phyloP scores from a whole-genome alignment of 495 filamentous ascomycete species.

The Cercophora sp. region DNA sequence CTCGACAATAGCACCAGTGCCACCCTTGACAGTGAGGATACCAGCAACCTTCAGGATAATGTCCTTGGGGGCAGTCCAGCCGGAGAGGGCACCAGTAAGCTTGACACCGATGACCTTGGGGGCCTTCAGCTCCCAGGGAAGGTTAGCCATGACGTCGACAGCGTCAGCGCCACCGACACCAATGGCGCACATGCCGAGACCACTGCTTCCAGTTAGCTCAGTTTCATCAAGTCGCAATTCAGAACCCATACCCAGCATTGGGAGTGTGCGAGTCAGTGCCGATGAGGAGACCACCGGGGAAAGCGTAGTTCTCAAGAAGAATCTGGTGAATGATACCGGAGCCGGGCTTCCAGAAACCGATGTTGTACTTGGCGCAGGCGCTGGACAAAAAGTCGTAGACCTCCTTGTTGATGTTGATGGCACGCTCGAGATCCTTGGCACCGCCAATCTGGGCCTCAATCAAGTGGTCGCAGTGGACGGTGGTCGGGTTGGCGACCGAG shows the following conservation, averaged over 20 bases:
- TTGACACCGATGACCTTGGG: conserved; percentile 96
- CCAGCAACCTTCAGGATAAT: conserved; percentile 98
- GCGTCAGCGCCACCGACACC: conserved; percentile 99
- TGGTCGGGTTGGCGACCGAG: conserved; percentile 88
- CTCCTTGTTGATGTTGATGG: conserved; percentile 95
- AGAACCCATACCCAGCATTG: too few relatives aligned
- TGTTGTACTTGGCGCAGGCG: conserved; percentile 98
- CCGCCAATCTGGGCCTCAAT: conserved; percentile 97
- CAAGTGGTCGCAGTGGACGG: conserved; percentile 98
- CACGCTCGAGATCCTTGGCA: conserved; percentile 88
- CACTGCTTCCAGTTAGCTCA: too few relatives aligned
- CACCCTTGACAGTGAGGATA: conserved; percentile 96
- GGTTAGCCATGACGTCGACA: conserved; percentile 96
- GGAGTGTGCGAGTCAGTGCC: conserved; percentile 99
- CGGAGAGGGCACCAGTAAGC: conserved; percentile 82
- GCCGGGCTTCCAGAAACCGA: conserved; percentile 98
- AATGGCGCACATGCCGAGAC: conserved; percentile 92
- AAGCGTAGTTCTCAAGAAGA: conserved; percentile 94
- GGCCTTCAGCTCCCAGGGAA: conserved; percentile 98
- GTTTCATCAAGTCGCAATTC: too few relatives aligned
- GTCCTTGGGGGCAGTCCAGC: conserved; percentile 96
- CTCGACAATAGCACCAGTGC: conserved; percentile 94
- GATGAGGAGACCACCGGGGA: conserved; percentile 97
- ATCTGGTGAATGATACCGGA: conserved; percentile 99
- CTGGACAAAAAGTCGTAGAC: conserved; percentile 97